Base-by-base conservation (phyloP, 768 basidiomycete species). In the Hericium alpestre region DNA sequence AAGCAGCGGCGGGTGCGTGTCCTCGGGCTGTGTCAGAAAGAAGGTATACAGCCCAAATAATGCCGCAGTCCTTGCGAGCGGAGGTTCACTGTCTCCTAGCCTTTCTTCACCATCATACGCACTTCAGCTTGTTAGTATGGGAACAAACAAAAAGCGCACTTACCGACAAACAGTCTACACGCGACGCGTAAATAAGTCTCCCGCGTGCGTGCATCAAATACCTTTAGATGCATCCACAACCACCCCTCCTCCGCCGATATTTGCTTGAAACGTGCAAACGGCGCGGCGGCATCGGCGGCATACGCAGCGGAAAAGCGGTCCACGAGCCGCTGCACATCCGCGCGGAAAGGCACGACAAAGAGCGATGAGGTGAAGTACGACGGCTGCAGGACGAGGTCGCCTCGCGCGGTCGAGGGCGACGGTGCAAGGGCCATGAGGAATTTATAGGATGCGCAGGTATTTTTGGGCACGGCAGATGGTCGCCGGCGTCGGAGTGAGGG, bases 331-430 rank as follows among this genome's bases (percentile, higher is more conserved):
- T 73, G 68, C 27, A 91, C 74, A 67, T 93, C 90, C 27, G 80
- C 76, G 2, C 85, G 79, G 20, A 87, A 73, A 13, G 81, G 72
- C 18, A 78, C 70, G 9, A 89, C 80, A 67, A 84, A 92, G 22
- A 85, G 65, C 0, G 86, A 87, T 3, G 88, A 90, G 0, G 87
- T 86, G 66, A 89, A 92, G 68, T 86, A 91, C 18, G 76, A 73
- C 1, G 87, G 87, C 64, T 90, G 89, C 10, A 91, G 70, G 40
- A 79, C 70, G 59, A 84, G 67, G 22, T 83, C 79, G 11, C 88
- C 86, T 13, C 84, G 79, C 51, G 70, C 63, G 13, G 76, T 73
- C 20, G 84, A 80, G 18, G 84, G 81, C 16, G 81, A 75, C 27
- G 84, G 79, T 9, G 73, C 63, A 55, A 78, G 64, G 10, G 74